Evolutionary conservation across 169 alveolate species (phyloP), one percentile per base, ranked within the genome.

Genomic region (Besnoitia besnoiti): DNA sequence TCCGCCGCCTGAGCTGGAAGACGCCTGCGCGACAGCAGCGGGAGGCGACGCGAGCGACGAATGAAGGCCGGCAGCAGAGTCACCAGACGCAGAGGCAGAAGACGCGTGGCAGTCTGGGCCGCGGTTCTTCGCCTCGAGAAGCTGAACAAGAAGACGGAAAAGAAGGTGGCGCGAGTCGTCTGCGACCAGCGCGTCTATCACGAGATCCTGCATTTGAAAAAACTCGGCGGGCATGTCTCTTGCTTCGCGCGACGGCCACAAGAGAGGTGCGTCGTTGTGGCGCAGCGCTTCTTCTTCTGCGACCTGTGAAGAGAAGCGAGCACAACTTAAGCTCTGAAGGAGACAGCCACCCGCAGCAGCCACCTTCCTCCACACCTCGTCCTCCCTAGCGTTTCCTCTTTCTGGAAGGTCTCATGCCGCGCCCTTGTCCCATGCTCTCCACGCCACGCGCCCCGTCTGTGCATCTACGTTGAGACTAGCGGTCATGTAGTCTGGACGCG

Each of bases 281-380:
- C 59, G 49, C 14, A 77, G 55, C 1, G 87, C 87, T 40, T 77
- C 87, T 27, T 77, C 87, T 77, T 77, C 87, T 42, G 87, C 87
- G 7, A 77, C 87, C 87, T 77, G 59, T 5, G 24, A 7, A 16
- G 24, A 2, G 30, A 55, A 55, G 24, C 67, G 3, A n/a, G 30
- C 12, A 55, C 7, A 55, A 21, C 27, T 5, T 49, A n/a, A 55
- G 67, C 30, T 5, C 24, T 19, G 67, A 55, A 19, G 24, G 27
- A 55, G 67, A 55, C 7, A n/a, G 16, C 67, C 33, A 55, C 67
- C 24, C n/a, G n/a, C n/a, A n/a, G n/a, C n/a, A n/a, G n/a, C n/a
- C n/a, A n/a, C n/a, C n/a, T n/a, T n/a, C n/a, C n/a, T n/a, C n/a
- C n/a, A n/a, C n/a, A n/a, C n/a, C n/a, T n/a, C n/a, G n/a, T n/a